phyloP scores from a whole-genome alignment of 2,329 filamentous ascomycete species.

The Aspergillus oerlinghausenensis region DNA sequence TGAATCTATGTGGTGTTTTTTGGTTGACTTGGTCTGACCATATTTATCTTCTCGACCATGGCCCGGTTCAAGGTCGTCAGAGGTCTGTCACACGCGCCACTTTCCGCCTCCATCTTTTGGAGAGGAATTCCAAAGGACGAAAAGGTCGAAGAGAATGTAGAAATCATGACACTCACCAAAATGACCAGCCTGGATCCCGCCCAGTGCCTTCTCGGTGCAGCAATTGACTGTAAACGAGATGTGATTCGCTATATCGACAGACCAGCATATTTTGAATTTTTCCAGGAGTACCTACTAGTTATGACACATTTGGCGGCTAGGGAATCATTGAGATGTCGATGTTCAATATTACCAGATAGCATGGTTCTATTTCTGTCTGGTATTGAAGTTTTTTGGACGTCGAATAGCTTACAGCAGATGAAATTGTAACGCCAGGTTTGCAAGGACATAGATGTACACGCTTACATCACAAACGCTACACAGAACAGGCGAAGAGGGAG shows the following conservation, averaged over 20 bases:
- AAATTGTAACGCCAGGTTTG: not conserved
- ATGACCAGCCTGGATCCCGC: not conserved
- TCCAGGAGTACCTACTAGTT: not conserved
- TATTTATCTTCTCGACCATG: not conserved
- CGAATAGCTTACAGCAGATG: too few relatives aligned
- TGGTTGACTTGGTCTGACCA: not conserved
- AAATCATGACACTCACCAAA: not conserved
- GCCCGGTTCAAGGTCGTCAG: not conserved
- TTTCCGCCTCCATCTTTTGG: not conserved
- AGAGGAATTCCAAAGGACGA: not conserved
- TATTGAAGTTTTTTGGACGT: too few relatives aligned
- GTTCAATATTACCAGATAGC: too few relatives aligned
- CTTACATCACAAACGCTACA: not conserved
- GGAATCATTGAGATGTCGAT: too few relatives aligned
- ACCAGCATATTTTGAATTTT: not conserved
- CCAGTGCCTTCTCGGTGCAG: not conserved
- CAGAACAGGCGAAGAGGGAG: not conserved
- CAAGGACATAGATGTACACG: not conserved
- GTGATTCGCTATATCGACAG: not conserved
- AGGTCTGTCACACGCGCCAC: not conserved
- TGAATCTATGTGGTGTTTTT: not conserved
- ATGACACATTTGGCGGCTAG: not conserved
- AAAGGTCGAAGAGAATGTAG: not conserved
- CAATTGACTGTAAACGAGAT: not conserved
- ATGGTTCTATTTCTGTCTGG: too few relatives aligned